Evolutionary conservation across 768 basidiomycete species (phyloP).

Genomic region (Hericium erinaceus): DNA sequence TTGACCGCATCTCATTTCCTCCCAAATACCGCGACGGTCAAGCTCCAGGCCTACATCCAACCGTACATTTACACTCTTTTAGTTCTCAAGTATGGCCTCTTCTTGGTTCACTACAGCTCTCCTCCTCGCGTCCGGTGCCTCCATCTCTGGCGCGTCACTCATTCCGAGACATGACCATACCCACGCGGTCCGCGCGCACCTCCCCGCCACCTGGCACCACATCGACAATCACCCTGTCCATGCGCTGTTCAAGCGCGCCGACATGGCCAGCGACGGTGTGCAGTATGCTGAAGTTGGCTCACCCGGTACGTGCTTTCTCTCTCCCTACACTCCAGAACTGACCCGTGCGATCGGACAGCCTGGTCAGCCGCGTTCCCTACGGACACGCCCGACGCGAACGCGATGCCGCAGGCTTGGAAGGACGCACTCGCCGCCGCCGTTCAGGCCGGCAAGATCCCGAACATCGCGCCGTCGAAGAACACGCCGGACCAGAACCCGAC

Average conservation of each 20-base stretch:
- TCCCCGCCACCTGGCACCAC: conserved; percentile 51
- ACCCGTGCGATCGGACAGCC: conserved; percentile 26
- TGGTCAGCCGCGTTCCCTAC: conserved; percentile 59
- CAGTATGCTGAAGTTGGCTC: conserved; percentile 51
- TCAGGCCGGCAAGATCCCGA: conserved; percentile 62
- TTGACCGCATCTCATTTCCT: too few relatives aligned
- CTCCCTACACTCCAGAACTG: background rate
- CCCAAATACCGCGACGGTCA: too few relatives aligned
- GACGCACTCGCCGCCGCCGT: conserved; percentile 62
- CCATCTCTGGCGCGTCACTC: too few relatives aligned
- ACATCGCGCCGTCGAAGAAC: conserved; percentile 43
- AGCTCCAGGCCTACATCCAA: too few relatives aligned
- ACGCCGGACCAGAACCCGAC: conserved; percentile 22
- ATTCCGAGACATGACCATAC: conserved; percentile 2
- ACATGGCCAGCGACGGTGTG: conserved; percentile 31
- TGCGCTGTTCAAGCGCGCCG: conserved; percentile 47
- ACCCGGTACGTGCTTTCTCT: conserved; percentile 30
- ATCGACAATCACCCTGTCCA: conserved; percentile 48
- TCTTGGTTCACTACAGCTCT: too few relatives aligned
- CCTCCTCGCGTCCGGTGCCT: too few relatives aligned
- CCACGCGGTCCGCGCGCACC: conserved; percentile 14
- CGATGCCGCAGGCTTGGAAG: conserved; percentile 61
- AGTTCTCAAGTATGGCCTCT: too few relatives aligned
- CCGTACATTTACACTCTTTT: too few relatives aligned
- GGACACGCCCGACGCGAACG: conserved; percentile 34